Conservation (phyloP, 225 moss, liverwort and hornwort genomes). For the Rhytidiadelphus loreus region DNA sequence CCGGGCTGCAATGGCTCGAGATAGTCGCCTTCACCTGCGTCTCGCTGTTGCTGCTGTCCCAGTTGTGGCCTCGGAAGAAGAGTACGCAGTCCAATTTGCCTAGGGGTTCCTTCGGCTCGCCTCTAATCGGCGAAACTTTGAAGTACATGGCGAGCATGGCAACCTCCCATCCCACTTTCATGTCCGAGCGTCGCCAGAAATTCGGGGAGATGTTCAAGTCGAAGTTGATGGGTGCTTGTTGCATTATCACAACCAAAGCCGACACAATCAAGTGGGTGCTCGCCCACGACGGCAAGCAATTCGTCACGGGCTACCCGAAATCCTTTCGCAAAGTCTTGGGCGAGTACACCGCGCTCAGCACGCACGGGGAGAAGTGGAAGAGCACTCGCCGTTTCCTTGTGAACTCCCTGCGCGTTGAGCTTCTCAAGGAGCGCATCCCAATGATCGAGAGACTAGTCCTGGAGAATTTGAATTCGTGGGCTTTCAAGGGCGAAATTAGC, state of each 20-base stretch:
- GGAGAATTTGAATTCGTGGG: slow-evolving; percentile 1
- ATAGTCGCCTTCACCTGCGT: background rate
- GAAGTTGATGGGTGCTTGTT: slow-evolving; percentile 13
- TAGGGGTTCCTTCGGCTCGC: background rate
- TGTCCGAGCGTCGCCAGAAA: background rate
- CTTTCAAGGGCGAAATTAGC: background rate
- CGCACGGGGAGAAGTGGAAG: slow-evolving; percentile 12
- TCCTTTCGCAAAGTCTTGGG: slow-evolving; percentile 10
- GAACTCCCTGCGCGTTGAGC: background rate
- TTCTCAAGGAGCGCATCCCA: slow-evolving; percentile 5
- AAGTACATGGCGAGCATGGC: slow-evolving; percentile 4
- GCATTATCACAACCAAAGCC: slow-evolving; percentile 4
- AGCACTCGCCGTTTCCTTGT: slow-evolving; percentile 5
- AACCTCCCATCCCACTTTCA: background rate
- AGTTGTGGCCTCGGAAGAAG: background rate
- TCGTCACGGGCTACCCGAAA: slow-evolving; percentile 13
- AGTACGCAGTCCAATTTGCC: background rate
- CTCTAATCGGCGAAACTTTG: background rate
- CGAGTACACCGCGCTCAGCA: slow-evolving; percentile 7
- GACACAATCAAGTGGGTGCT: slow-evolving; percentile 18
- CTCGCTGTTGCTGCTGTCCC: background rate
- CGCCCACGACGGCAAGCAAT: slow-evolving; percentile 11
- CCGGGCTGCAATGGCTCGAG: slow-evolving; percentile 4
- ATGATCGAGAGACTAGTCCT: slow-evolving; percentile 1
- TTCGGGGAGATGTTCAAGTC: slow-evolving; percentile 18